Evolutionary conservation across 306 rosid genomes (phyloP).

Genomic region (Castanea crenata): DNA sequence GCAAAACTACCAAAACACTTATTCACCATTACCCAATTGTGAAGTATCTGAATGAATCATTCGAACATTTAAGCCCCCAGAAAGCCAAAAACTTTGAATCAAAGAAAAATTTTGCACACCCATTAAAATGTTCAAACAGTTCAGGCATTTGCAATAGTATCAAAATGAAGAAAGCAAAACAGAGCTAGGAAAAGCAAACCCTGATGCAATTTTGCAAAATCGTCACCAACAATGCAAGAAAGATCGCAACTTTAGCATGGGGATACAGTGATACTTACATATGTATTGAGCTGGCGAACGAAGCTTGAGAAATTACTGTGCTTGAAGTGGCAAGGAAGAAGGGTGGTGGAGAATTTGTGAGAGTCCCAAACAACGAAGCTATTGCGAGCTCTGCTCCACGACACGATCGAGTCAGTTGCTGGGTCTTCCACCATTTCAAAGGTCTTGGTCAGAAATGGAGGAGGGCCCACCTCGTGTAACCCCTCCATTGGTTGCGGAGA

Average conservation of each 20-base stretch:
- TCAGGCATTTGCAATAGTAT: too few relatives aligned
- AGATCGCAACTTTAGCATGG: background rate
- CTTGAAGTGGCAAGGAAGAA: slow-evolving; percentile 91
- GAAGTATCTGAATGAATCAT: background rate
- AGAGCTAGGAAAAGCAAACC: background rate
- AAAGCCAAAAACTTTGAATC: background rate
- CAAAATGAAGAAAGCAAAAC: too few relatives aligned
- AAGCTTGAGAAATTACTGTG: slow-evolving; percentile 93
- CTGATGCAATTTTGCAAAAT: background rate
- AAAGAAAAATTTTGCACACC: background rate
- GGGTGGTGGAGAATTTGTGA: slow-evolving; percentile 52
- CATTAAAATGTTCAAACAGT: too few relatives aligned
- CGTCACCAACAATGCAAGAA: background rate
- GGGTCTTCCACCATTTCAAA: slow-evolving; percentile 96
- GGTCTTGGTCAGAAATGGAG: slow-evolving; percentile 88
- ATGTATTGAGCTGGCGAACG: slow-evolving; percentile 95
- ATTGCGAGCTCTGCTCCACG: slow-evolving; percentile 86
- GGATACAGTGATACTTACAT: slow-evolving; percentile 46
- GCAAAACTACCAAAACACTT: background rate
- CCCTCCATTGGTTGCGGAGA: slow-evolving; percentile 82
- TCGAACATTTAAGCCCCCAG: background rate
- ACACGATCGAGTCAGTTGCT: slow-evolving; percentile 70
- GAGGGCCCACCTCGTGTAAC: slow-evolving; percentile 74
- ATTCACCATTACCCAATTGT: background rate
- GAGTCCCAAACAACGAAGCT: slow-evolving; percentile 96